phyloP scores from a whole-genome alignment of 306 rosid species.

The Prunus padus region DNA sequence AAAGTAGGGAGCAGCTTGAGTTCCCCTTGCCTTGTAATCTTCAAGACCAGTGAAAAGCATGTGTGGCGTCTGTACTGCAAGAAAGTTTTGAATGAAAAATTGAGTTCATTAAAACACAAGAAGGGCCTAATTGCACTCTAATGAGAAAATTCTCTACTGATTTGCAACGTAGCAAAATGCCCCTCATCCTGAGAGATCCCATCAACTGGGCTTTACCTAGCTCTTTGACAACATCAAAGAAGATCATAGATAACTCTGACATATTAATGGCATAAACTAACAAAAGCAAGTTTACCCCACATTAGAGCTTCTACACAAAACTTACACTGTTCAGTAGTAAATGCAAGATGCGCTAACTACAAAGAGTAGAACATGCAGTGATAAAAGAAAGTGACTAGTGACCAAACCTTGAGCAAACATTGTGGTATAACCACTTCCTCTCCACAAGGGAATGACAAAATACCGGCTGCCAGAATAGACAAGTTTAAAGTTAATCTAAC shows the following conservation, averaged over 20 bases:
- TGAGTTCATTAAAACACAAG: not conserved
- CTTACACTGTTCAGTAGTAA: not conserved
- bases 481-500: constrained; percentile 14
- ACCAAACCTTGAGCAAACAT: constrained; percentile 89
- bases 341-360: not conserved
- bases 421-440: constrained; percentile 81
- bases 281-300: not conserved
- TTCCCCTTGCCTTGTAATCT: constrained; percentile 94
- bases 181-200: not conserved
- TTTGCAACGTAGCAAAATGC: not conserved
- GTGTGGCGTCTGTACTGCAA: constrained; percentile 81
- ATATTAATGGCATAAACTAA: not conserved
- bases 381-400: constrained; percentile 25
- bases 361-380: not conserved
- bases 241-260: not conserved
- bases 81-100: constrained; percentile 23
- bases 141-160: not conserved
- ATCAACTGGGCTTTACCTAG: not conserved
- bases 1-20: constrained; percentile 85
- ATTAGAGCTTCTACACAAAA: not conserved
- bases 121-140: not conserved
- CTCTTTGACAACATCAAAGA: not conserved
- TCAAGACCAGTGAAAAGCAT: constrained; percentile 84
- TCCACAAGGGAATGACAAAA: constrained; percentile 91
- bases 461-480: constrained; percentile 56